Percentiles rank a stretch among this genome's conserved stretches.
Conservation (phyloP, 2,329 filamentous ascomycete genomes). For the Penicillium sp. region DNA sequence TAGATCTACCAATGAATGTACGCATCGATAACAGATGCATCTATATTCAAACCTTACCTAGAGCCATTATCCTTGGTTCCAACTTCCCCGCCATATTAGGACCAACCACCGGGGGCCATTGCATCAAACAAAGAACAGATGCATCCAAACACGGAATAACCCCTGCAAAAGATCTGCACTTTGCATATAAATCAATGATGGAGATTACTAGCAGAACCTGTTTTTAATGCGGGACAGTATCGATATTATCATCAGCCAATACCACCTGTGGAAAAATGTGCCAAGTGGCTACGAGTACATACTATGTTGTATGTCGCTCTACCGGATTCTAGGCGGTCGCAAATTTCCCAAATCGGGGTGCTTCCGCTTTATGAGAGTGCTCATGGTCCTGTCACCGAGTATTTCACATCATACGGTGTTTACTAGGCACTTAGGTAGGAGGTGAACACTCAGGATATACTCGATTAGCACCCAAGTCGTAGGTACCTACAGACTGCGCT, state of each 20-base stretch:
- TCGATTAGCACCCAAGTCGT: no score
- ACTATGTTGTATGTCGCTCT: neutral
- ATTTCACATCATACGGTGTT: neutral
- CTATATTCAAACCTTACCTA: slow-evolving; percentile 6
- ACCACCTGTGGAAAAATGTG: neutral
- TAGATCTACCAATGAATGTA: slow-evolving; percentile 5
- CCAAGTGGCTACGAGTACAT: neutral
- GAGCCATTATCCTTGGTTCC: neutral
- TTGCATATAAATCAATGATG: slow-evolving; percentile 3
- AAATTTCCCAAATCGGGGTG: neutral
- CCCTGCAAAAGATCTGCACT: slow-evolving; percentile 3
- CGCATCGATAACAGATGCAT: neutral
- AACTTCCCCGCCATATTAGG: neutral
- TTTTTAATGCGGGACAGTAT: neutral
- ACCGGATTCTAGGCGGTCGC: neutral
- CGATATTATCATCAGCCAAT: neutral
- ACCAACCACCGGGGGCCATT: neutral
- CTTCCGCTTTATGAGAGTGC: neutral
- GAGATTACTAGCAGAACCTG: slow-evolving; percentile 1
- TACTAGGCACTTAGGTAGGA: neutral
- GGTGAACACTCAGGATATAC: neutral
- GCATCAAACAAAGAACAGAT: neutral
- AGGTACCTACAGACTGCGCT: neutral
- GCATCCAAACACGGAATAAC: slow-evolving; percentile 3
- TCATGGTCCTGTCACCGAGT: neutral